Evolutionary conservation across 2,329 filamentous ascomycete species (phyloP).

Genomic region (Hortaea werneckii): DNA sequence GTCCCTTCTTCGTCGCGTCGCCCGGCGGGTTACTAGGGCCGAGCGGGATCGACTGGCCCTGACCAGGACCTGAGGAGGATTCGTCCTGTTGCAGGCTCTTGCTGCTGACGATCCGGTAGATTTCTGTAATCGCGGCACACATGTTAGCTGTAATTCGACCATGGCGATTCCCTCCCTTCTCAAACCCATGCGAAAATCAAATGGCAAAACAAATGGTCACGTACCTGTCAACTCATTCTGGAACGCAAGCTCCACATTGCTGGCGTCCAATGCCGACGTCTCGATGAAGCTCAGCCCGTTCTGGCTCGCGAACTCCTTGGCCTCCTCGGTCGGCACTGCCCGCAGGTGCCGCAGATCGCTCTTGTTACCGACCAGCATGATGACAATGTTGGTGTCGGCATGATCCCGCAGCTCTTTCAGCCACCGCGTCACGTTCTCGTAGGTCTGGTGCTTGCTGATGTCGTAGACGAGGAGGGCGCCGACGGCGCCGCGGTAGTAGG

Average conservation of each 20-base stretch:
- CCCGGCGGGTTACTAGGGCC: slow-evolving; percentile 79
- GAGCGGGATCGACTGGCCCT: slow-evolving; percentile 68
- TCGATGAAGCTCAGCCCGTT: slow-evolving; percentile 73
- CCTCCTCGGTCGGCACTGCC: slow-evolving; percentile 94
- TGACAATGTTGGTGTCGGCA: slow-evolving; percentile 94
- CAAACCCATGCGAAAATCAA: background rate
- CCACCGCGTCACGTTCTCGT: slow-evolving; percentile 98
- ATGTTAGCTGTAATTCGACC: background rate
- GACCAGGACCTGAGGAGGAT: slow-evolving; percentile 59
- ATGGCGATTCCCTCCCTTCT: background rate
- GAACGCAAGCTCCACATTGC: slow-evolving; percentile 98
- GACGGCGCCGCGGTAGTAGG: slow-evolving; percentile 95
- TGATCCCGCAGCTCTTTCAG: slow-evolving; percentile 97
- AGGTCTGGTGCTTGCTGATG: slow-evolving; percentile 99
- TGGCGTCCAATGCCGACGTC: slow-evolving; percentile 95
- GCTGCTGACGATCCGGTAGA: slow-evolving; percentile 97
- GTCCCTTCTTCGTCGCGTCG: slow-evolving; percentile 66
- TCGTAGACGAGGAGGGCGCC: slow-evolving; percentile 97
- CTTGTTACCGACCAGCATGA: slow-evolving; percentile 99
- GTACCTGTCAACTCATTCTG: slow-evolving; percentile 97
- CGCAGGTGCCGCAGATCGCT: slow-evolving; percentile 98
- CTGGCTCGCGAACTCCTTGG: slow-evolving; percentile 92
- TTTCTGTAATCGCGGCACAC: slow-evolving; percentile 62
- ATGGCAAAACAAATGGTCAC: slow-evolving; percentile 18
- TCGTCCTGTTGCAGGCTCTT: slow-evolving; percentile 92